Conservation (phyloP, 768 basidiomycete genomes). For the Lactarius deliciosus region DNA sequence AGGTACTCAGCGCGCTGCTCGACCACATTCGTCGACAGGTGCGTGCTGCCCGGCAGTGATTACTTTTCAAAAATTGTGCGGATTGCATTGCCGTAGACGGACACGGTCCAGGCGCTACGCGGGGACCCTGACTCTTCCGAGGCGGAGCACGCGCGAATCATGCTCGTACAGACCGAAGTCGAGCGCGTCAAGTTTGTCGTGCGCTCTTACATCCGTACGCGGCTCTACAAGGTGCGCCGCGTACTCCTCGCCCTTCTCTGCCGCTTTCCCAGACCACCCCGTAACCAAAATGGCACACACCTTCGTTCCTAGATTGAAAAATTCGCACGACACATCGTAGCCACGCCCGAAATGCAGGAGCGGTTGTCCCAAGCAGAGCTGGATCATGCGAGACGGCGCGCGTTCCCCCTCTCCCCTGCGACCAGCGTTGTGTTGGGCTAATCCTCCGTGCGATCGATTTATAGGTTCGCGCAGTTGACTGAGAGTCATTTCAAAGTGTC, state of each 20-base stretch:
- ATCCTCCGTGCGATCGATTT: constrained; percentile 4
- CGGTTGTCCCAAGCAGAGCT: constrained; percentile 81
- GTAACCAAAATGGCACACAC: background rate
- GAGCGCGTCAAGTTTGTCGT: constrained; percentile 93
- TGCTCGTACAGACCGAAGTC: constrained; percentile 92
- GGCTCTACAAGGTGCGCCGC: constrained; percentile 75
- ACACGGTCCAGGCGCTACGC: constrained; percentile 71
- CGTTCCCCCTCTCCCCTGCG: constrained; percentile 6
- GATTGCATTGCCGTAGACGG: constrained; percentile 49
- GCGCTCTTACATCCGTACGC: constrained; percentile 82
- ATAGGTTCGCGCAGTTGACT: constrained; percentile 71
- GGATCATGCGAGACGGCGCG: constrained; percentile 72
- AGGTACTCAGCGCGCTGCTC: constrained; percentile 60
- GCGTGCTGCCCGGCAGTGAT: constrained; percentile 30
- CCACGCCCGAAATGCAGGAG: constrained; percentile 69
- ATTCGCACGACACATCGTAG: constrained; percentile 76
- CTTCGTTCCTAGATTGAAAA: constrained; percentile 70
- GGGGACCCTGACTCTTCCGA: constrained; percentile 83
- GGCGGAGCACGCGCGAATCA: constrained; percentile 90
- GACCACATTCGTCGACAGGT: constrained; percentile 86
- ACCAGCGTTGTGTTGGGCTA: background rate
- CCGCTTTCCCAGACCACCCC: background rate
- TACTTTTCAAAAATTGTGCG: no score
- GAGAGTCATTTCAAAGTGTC: constrained; percentile 78
- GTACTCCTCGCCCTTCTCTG: background rate